Percentiles rank a stretch among this genome's conserved stretches.
These are phyloP conservation scores for Bassia scoparia DNA, from an alignment of 148 eudicot species.

Conservation along the genomic window DNA sequence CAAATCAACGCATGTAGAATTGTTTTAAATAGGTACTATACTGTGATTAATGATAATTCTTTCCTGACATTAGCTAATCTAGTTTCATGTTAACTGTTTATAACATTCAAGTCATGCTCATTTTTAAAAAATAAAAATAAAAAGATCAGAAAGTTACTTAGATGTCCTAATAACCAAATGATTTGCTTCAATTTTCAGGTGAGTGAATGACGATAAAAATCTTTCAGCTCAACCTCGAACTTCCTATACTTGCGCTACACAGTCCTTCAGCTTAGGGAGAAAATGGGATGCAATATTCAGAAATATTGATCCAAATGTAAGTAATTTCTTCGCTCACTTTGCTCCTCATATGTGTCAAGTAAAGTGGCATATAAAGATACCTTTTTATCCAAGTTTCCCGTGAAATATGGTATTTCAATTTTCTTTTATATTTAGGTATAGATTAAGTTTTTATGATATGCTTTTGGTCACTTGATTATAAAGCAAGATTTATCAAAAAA, in stretches of 20 bases:
- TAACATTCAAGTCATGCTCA: neutral
- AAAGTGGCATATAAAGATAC: neutral
- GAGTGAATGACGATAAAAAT: constrained; percentile 97
- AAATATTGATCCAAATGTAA: constrained; percentile 93
- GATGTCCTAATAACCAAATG: neutral
- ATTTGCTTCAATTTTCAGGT: constrained; percentile 47
- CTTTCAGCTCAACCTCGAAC: constrained; percentile 86
- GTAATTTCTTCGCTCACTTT: constrained; percentile 19
- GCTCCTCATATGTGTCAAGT: neutral
- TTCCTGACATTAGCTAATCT: too few species aligned
- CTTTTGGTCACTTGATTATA: too few species aligned
- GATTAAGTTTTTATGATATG: too few species aligned
- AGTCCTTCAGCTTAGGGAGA: constrained; percentile 93
- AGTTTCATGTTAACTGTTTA: too few species aligned
- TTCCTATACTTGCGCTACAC: constrained; percentile 79
- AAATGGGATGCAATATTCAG: constrained; percentile 96
- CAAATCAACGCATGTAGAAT: too few species aligned
- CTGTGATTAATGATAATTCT: too few species aligned
- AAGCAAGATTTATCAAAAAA: too few species aligned
- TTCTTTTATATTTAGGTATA: neutral
- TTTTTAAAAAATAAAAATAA: neutral
- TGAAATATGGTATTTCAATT: neutral
- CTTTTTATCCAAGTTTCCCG: neutral
- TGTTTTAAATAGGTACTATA: too few species aligned
- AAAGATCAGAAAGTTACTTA: neutral